Evolutionary conservation across 345 rosid genomes (phyloP), one percentile per base, ranked within the genome.

Genomic region (Aegle marmelos): DNA sequence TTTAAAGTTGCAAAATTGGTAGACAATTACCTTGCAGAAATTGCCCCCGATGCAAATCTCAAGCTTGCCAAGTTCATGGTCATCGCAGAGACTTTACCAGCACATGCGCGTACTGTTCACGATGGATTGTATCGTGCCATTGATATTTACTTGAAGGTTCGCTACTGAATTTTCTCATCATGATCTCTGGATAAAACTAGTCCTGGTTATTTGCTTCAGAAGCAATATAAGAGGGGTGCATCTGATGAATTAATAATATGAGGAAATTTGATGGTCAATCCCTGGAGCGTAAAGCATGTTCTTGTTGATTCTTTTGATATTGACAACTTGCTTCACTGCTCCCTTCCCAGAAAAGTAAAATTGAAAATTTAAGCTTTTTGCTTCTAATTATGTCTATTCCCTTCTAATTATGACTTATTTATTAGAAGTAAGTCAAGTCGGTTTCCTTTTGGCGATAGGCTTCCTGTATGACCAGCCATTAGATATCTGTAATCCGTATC

Each of bases 31-130:
- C 97, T 95, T 1, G 95, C 97, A 4, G 99, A 95, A 87, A 93
- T 95, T 6, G 98, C 98, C 58, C 95, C 99, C 0, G 99, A 95
- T 83, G 91, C 93, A 71, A 93, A 95, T 77, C 98, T 95, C 80
- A 94, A 95, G 80, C 94, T 95, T 68, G 24, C 89, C 74, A 95
- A 95, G 86, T 92, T 95, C 87, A 83, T 93, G 88, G 91, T 88
- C 80, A 88, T 95, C 67, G 97, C 94, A 1, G 99, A 95, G 85
- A 82, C 97, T 75, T 89, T 93, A 79, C 98, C 98, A 14, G 78
- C 73, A 53, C 98, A 95, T 86, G 99, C 99, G 5, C 98, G 97
- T 4, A 92, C 96, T 0, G 74, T 91, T 79, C 97, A 95, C 33
- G 99, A 95, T 66, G 99, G 97, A 14, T 68, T 95, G 48, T 95